Evolutionary conservation across 1,284 basidiomycete genomes (phyloP), one percentile per base, ranked within the genome.

Genomic region (Amylostereum areolatum): DNA sequence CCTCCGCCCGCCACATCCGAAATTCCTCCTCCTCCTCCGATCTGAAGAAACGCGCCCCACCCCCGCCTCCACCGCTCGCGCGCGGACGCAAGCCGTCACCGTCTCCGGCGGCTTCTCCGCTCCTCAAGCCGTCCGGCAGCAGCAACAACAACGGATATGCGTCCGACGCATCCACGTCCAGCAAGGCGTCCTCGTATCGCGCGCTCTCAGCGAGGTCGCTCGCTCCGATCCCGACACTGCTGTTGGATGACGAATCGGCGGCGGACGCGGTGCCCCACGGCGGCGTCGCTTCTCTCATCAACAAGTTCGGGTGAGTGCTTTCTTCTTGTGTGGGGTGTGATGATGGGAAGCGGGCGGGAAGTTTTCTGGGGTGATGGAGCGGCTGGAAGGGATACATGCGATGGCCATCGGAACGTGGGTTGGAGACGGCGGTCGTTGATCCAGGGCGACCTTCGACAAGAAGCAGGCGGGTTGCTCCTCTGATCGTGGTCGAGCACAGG

Each of bases 1-100:
- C 44, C 53, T 62, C 47, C 43, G 51, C 41, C 57, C 62, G 46
- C 37, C 59, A 63, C 24, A 63, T 80, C 31, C 71, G 73, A 10
- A 52, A 67, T 3, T 68, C 73, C 0, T 73, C 77, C 3, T 81
- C 80, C 5, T 73, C 74, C 1, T 77, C 81, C 1, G 81, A 84
- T 57, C 56, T 80, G 42, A 76, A 72, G 36, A 78, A 75, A 57
- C 67, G 75, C 50, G 71, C 73, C 10, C 81, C 81, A 0, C 83
- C 83, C 0, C 83, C 81, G 0, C 81, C 81, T 2, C 81, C 81
- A 0, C 74, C 76, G 11, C 55, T 18, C 18, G 18, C 69, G 11
- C 71, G 75, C 11, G 62, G 65, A 3, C 63, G 67, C 4, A 77
- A 74, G 56, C 66, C 68, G 2, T 50, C 61, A 12, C 55, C 60